Evolutionary conservation across 2,329 filamentous ascomycete species (phyloP), one percentile per base, ranked within the genome.

Genomic region (Trichoderma sp.): DNA sequence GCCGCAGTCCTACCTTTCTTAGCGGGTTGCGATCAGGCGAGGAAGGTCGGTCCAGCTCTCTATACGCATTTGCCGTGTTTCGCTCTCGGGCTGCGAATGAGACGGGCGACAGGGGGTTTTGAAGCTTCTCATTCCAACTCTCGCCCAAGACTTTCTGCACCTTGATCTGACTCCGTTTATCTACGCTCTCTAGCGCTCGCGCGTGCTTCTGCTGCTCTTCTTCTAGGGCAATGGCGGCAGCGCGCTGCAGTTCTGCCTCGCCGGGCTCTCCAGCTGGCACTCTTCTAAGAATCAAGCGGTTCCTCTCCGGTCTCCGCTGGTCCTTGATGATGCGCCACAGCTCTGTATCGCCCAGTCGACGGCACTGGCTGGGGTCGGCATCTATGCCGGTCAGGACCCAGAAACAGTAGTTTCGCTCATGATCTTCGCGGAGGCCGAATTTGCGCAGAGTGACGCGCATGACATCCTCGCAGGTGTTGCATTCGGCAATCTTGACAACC

Each of bases 351-450:
- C 91, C 91, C 51, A 98, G 86, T 64, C 93, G 90, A 73, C 94
- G 91, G 80, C 93, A 97, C 78, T 94, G 90, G 64, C 87, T 88
- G 34, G 94, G 92, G 76, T 96, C 92, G 2, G 95, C 91, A 62
- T 98, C 94, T 51, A 94, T 85, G 65, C 95, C 95, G 75, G 93
- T 91, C 72, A 98, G 86, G 1, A 97, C 92, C 86, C 96, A 98
- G 83, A 99, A 98, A 84, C 95, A 98, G 83, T 97, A 98, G 78
- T 97, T 97, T 77, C 94, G 90, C 80, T 96, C 93, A 78, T 98
- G 94, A 74, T 95, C 93, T 79, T 97, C 94, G 26, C 94, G 93
- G 34, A 97, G 87, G 53, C 91, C 90, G 74, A 97, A 93, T 81
- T 98, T 98, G 76, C 92, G 90, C 58, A 98, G 83, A 0, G 96